phyloP scores from a whole-genome alignment of 2,329 filamentous ascomycete species.

The Karstenula rhodostoma region DNA sequence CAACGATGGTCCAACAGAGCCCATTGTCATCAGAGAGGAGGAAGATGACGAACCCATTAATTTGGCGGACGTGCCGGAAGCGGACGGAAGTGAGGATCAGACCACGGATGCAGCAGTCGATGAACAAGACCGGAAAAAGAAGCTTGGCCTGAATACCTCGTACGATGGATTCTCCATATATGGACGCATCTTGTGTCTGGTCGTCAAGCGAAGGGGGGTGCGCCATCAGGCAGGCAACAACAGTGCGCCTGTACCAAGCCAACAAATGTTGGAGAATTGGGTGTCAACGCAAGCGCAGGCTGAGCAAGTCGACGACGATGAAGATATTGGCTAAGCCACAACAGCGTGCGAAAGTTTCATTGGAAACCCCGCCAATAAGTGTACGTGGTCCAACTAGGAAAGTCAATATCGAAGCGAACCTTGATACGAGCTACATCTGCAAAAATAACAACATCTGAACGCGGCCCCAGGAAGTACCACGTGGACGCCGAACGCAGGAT shows the following conservation, averaged over 20 bases:
- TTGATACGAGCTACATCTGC: constrained; percentile 22
- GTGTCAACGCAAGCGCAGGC: constrained; percentile 53
- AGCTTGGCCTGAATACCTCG: constrained; percentile 81
- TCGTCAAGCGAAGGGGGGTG: constrained; percentile 75
- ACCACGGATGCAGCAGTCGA: constrained; percentile 30
- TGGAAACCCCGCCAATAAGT: constrained; percentile 9
- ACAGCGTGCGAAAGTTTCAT: constrained; percentile 1
- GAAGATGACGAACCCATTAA: constrained; percentile 62
- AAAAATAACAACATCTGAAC: constrained; percentile 25
- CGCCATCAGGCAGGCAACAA: constrained; percentile 28
- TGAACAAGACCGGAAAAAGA: constrained; percentile 84
- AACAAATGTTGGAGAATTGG: constrained; percentile 54
- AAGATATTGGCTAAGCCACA: constrained; percentile 42
- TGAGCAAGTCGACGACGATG: constrained; percentile 44
- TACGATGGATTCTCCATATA: constrained; percentile 98
- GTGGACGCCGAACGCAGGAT: constrained; percentile 35
- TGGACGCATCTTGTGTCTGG: constrained; percentile 87
- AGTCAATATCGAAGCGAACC: constrained; percentile 18
- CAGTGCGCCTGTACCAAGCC: constrained; percentile 36
- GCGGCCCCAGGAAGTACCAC: constrained; percentile 25
- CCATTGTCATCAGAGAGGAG: constrained; percentile 61
- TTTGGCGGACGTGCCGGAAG: constrained; percentile 66
- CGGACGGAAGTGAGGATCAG: constrained; percentile 23
- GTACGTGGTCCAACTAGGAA: constrained; percentile 17
- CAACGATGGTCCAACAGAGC: constrained; percentile 55